Evolutionary conservation across 805 yeast genomes (phyloP), one percentile per base, ranked within the genome.

Genomic region (Wickerhamiella vanderwaltii): DNA sequence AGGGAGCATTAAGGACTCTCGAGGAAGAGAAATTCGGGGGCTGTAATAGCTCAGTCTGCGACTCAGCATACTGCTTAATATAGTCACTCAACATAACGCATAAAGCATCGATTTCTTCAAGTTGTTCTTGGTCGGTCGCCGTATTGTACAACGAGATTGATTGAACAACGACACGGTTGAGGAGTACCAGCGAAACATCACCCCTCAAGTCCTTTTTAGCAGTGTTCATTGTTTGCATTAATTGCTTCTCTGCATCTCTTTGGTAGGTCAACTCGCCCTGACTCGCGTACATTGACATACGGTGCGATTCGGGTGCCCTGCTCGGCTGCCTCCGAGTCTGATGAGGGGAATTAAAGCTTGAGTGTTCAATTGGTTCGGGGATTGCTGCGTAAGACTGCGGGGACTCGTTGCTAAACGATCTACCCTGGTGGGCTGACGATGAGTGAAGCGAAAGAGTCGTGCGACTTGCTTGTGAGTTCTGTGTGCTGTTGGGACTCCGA

Each of bases 161-260:
- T 39, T 46, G 50, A 5, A 43, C 35, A 16, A 45, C 54, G 3
- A 52, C 53, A 18, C 53, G 41, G 25, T 52, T 54, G 11, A 52
- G 46, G 30, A 51, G 37, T 5, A 51, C 49, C 17, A 45, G n/a
- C 29, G 43, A 35, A n/a, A 48, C 30, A 35, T 50, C 55, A 20
- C 45, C 38, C 7, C 43, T 43, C 9, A 46, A 31, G 16, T 43
- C 28, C 12, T 49, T 43, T 19, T 43, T 41, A 4, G 52, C 48
- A 7, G 46, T 41, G 12, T 43, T 48, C 9, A 51, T 25, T 2
- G 47, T 46, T 17, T 41, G 45, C 32, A 52, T 32, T 22, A 51
- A 39, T 24, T 52, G 54, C 26, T 46, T 40, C 39, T 52, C 56
- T 3, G 56, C 52, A 1, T 44, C 44, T 13, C 46, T 42, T 33